These are phyloP conservation scores for Coleophoma cylindrospora DNA, from an alignment of 2,329 filamentous ascomycete species.

Conservation along the genomic window DNA sequence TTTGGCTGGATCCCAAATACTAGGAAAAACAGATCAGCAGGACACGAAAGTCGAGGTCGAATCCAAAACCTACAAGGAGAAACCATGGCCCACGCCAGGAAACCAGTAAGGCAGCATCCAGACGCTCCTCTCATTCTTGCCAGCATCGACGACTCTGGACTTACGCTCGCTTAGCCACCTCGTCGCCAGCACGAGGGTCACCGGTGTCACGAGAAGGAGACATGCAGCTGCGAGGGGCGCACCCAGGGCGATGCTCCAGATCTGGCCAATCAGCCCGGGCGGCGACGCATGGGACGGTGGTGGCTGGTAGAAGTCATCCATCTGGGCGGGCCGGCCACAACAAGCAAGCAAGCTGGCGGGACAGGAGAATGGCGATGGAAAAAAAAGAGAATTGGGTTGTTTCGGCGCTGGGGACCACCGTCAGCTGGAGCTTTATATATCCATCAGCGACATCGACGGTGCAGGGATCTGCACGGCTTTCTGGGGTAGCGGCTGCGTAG, in stretches of 20 bases:
- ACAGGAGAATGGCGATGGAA: not conserved
- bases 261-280: constrained; percentile 1
- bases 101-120: constrained; percentile 54
- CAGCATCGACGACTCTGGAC: not conserved
- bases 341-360: not conserved
- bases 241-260: constrained; percentile 2
- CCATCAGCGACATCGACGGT: too few species aligned
- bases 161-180: constrained; percentile 16
- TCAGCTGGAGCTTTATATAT: not conserved
- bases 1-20: constrained; percentile 16
- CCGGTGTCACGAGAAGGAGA: constrained; percentile 11
- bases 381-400: not conserved
- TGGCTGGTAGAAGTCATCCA: constrained; percentile 18
- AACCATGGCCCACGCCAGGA: constrained; percentile 49
- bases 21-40: constrained; percentile 8
- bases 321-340: not conserved
- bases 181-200: constrained; percentile 15
- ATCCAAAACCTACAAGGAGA: constrained; percentile 40
- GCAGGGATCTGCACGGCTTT: too few species aligned
- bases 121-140: constrained; percentile 26
- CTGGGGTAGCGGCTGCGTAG: too few species aligned
- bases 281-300: not conserved
- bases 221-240: constrained; percentile 5
- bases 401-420: too few species aligned
- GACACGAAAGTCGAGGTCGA: constrained; percentile 34